Conservation (phyloP, 208 protist species). For the Leishmania mexicana region DNA sequence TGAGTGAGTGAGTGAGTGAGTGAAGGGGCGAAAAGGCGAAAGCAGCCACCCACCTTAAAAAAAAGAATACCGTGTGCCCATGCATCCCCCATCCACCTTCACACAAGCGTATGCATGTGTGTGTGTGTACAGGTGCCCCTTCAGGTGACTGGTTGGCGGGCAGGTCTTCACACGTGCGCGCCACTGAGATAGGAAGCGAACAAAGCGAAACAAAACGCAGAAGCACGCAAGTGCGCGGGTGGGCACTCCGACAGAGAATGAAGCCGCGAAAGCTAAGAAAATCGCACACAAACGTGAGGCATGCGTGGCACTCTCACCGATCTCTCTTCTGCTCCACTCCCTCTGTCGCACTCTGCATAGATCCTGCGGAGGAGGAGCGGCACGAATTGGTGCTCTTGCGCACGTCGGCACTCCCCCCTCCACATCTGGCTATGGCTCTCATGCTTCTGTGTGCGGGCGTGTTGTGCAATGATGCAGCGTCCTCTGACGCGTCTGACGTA, state of each 20-base stretch:
- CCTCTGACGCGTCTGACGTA: not conserved
- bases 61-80: not conserved
- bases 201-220: not conserved
- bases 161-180: not conserved
- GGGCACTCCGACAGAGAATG: not conserved
- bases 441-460: not conserved
- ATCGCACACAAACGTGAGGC: not conserved
- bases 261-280: not conserved
- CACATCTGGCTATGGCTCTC: not conserved
- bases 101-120: not conserved
- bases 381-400: not conserved
- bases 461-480: not conserved
- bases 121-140: not conserved
- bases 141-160: not conserved
- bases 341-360: not conserved
- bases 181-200: not conserved
- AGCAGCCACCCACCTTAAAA: not conserved
- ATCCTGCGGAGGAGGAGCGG: not conserved
- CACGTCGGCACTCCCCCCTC: not conserved
- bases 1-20: not conserved
- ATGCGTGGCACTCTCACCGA: not conserved
- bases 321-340: not conserved
- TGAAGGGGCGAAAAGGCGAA: not conserved
- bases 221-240: not conserved
- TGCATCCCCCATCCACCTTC: not conserved